These are phyloP conservation scores for Kewa caespitosa DNA, from an alignment of 179 eudicot genomes.

Conservation along the genomic window DNA sequence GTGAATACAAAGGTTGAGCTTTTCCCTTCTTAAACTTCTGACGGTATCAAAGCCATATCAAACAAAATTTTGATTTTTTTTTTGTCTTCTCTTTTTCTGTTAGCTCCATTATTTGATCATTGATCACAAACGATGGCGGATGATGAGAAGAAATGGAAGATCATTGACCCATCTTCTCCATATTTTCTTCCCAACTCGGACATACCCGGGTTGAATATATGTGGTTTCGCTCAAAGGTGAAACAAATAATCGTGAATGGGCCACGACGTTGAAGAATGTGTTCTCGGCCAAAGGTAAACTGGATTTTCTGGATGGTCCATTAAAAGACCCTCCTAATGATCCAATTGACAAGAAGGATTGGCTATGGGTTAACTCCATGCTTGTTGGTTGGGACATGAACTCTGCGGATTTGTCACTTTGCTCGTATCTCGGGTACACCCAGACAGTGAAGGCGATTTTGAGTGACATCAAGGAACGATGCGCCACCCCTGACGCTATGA, in stretches of 20 bases:
- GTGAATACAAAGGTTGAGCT: too few relatives aligned
- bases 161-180: not conserved
- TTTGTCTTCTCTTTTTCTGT: too few relatives aligned
- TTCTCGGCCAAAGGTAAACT: not conserved
- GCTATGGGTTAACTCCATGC: not conserved
- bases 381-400: not conserved
- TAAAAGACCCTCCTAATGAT: not conserved
- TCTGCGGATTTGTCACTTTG: not conserved
- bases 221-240: not conserved
- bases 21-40: too few relatives aligned
- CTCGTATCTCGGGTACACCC: not conserved
- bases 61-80: too few relatives aligned
- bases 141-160: not conserved
- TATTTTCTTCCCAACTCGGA: not conserved
- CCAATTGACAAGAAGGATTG: not conserved
- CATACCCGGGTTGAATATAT: not conserved
- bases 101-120: too few relatives aligned
- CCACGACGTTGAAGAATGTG: not conserved
- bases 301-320: not conserved
- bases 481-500: not conserved
- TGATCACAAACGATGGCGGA: too few relatives aligned
- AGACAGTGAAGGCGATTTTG: not conserved
- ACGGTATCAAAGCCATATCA: too few relatives aligned
- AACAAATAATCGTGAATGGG: not conserved
- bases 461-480: not conserved